Percentiles rank a stretch among this genome's conserved stretches.
Conservation (phyloP, 352 stramenopile genomes). For the Globisporangium radiosum region DNA sequence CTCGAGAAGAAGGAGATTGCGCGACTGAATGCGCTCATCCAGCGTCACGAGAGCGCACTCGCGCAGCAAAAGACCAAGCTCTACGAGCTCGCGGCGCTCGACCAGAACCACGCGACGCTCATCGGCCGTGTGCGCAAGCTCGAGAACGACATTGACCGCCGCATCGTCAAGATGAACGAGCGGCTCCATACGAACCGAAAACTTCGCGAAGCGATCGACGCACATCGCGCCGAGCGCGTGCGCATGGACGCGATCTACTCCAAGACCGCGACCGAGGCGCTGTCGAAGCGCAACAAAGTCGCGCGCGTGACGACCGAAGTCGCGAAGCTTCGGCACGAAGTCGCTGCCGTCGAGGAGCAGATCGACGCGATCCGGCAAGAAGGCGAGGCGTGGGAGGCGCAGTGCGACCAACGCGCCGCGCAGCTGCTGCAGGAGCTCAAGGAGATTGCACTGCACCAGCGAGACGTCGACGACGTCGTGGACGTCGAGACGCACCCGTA, state of each 20-base stretch:
- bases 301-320: constrained; percentile 34
- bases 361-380: constrained; percentile 51
- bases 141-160: constrained; percentile 76
- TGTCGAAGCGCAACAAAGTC: constrained; percentile 55
- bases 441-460: constrained; percentile 52
- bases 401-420: constrained; percentile 44
- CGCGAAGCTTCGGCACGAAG: constrained; percentile 48
- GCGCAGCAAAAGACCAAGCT: constrained; percentile 71
- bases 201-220: constrained; percentile 55
- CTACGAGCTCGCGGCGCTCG: constrained; percentile 61
- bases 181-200: constrained; percentile 62
- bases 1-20: constrained; percentile 69
- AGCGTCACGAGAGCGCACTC: constrained; percentile 51
- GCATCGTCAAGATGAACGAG: constrained; percentile 82
- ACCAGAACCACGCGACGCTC: constrained; percentile 62
- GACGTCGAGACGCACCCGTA: constrained; percentile 62
- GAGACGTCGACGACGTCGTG: constrained; percentile 40
- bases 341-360: constrained; percentile 43
- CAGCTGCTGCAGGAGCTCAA: constrained; percentile 63
- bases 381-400: constrained; percentile 53
- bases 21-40: constrained; percentile 54
- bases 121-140: constrained; percentile 67
- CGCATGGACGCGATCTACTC: constrained; percentile 74
- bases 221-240: constrained; percentile 56
- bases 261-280: constrained; percentile 55